phyloP scores from a whole-genome alignment of 2,329 filamentous ascomycete species.

The Trichoderma guizhouense region DNA sequence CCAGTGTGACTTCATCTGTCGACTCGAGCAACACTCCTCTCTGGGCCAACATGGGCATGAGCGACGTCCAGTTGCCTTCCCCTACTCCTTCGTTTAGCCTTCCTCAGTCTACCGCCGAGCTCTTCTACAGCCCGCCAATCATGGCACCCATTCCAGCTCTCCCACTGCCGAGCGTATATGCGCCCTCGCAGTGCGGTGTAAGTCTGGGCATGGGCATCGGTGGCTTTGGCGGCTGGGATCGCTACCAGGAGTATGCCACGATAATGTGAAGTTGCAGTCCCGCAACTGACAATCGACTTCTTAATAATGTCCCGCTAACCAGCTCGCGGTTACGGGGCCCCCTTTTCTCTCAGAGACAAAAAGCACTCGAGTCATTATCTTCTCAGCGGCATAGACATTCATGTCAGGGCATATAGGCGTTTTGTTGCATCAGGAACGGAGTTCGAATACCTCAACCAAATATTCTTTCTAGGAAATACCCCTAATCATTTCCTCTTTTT shows the following conservation, averaged over 20 bases:
- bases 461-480: conserved; percentile 30
- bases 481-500: conserved; percentile 23
- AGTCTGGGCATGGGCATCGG: conserved; percentile 46
- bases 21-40: conserved; percentile 67
- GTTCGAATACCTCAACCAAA: conserved; percentile 36
- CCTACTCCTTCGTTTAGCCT: conserved; percentile 73
- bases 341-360: background rate
- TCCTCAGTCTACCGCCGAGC: conserved; percentile 67
- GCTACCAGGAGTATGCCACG: conserved; percentile 79
- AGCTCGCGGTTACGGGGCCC: conserved; percentile 1
- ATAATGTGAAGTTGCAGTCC: conserved; percentile 74
- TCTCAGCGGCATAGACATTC: conserved; percentile 38
- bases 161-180: conserved; percentile 81
- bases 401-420: conserved; percentile 40
- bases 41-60: conserved; percentile 77
- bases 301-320: conserved; percentile 33
- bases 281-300: conserved; percentile 47
- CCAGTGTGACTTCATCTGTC: conserved; percentile 68
- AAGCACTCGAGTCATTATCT: conserved; percentile 29
- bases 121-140: conserved; percentile 78
- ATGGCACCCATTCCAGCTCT: conserved; percentile 71
- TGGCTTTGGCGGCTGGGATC: conserved; percentile 80
- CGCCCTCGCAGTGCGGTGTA: conserved; percentile 74
- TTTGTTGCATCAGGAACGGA: conserved; percentile 43
- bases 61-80: conserved; percentile 71